phyloP scores from a whole-genome alignment of 345 rosid genomes.

The Ceriops decandra region DNA sequence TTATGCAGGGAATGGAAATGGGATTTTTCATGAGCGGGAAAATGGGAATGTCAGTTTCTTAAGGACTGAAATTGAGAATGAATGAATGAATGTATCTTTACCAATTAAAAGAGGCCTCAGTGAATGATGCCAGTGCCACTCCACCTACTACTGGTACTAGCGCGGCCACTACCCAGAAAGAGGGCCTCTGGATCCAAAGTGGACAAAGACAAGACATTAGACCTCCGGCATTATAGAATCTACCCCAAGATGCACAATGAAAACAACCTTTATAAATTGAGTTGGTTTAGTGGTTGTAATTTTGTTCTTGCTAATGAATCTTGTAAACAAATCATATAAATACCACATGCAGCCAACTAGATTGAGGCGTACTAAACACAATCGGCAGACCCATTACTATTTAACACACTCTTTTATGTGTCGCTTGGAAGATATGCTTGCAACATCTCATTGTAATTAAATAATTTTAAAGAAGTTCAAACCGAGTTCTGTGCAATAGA shows the following conservation, averaged over 20 bases:
- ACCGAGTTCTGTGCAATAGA: neutral
- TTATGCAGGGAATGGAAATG: neutral
- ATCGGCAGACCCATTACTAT: no score
- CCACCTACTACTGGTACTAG: conserved; percentile 75
- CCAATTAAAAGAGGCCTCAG: conserved; percentile 83
- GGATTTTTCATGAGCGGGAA: neutral
- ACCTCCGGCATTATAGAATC: no score
- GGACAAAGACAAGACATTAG: conserved; percentile 4
- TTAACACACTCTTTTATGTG: no score
- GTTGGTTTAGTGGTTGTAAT: no score
- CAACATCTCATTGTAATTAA: neutral
- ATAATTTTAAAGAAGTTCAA: neutral
- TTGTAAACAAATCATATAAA: no score
- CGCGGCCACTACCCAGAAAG: conserved; percentile 52
- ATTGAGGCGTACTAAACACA: no score
- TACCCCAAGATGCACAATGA: neutral
- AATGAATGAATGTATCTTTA: conserved; percentile 20
- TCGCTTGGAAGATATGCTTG: neutral
- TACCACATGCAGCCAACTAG: no score
- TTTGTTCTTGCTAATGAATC: no score
- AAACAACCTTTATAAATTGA: neutral
- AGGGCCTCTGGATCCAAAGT: conserved; percentile 51
- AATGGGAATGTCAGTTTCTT: no score
- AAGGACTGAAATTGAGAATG: no score
- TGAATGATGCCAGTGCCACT: conserved; percentile 80